Evolutionary conservation across 2,329 filamentous ascomycete genomes (phyloP), one percentile per base, ranked within the genome.

Genomic region (Bipolaris cookei): DNA sequence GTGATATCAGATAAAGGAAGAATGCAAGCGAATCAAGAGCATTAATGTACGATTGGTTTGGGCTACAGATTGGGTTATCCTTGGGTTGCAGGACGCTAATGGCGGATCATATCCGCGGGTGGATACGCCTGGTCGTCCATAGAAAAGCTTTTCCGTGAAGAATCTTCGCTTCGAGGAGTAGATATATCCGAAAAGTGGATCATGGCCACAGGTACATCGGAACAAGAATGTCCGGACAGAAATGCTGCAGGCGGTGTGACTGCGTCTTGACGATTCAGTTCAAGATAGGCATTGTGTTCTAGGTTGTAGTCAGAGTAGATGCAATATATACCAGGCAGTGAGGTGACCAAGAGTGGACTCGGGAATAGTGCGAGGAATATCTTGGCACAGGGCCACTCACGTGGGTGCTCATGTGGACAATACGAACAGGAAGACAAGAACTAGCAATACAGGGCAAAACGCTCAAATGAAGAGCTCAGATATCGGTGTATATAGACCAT

Each of bases 71-170:
- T 60, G 53, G 63, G 56, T 42, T 53, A 43, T 63, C 38, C 35
- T 55, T 10, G 49, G 28, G 57, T 42, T 13, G 58, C 64, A 64
- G 62, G 56, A 60, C 28, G 28, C 41, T 52, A 37, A 39, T 5
- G 47, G 49, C 39, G 42, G 11, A 51, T 45, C 48, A 58, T 61
- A 65, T 62, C 59, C 57, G 65, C 51, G 59, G 44, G 54, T 57
- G 56, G 50, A 21, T 53, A 35, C 38, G 6, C 47, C 41, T 59
- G 58, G 54, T 70, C 56, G 58, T 45, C 41, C 46, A 58, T 54
- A 58, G 54, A 62, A 54, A 48, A 25, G 61, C 68, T 72, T 73
- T 73, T 72, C 70, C 70, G 71, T 58, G 64, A 67, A 68, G 62
- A 67, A 54, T 67, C 63, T 65, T 54, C 55, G 51, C 38, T 6